Base-by-base conservation (phyloP, 2,329 filamentous ascomycete species). In the Paracoccidioides brasiliensis region DNA sequence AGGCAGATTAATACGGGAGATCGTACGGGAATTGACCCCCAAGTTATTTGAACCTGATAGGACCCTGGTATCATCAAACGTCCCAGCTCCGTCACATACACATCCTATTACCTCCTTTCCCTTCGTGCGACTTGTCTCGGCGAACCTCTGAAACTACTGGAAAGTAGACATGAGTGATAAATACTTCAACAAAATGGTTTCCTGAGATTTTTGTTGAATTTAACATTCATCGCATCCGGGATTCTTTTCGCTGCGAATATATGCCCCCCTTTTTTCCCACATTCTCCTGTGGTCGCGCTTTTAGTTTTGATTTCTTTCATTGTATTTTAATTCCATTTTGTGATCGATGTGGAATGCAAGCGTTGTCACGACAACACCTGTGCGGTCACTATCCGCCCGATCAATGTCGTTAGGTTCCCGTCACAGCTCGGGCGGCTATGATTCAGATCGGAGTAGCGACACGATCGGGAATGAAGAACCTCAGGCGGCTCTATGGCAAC, bases 381-480 rank as follows among this genome's bases (percentile, higher is more conserved):
- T 54, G 38, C 53, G 45, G 43, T 54, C 53, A 12, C 12, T 48
- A 10, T 48, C 53, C 35, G 38, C n/a, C 38, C 53, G 53, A 8
- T 55, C 53, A 6, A 43, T 51, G 44, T 37, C 35, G 14, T 12
- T 37, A 42, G 35, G 37, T n/a, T 51, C 45, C 33, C 53, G 38
- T n/a, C 37, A 35, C 12, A 40, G 40, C 14, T 55, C 38, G 4
- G 41, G 52, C 7, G 53, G 46, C 14, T 55, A 55, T 38, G 46
- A 55, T 35, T 55, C 53, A 5, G 53, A 55, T 22, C 33, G 38
- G 38, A 55, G 53, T 37, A 55, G 53, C 38, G 53, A 55, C 8
- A 51, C 80, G 8, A 46, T 46, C 12, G 53, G 45, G 33, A 46
- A 55, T 43, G 45, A 43, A 4, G 45, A 51, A 33, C 5, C 33